Percentiles rank a stretch among this genome's conserved stretches.
Evolutionary conservation across 192 early-diverging fungal genomes (phyloP).

Genomic region (Globomyces pollinis-pini): DNA sequence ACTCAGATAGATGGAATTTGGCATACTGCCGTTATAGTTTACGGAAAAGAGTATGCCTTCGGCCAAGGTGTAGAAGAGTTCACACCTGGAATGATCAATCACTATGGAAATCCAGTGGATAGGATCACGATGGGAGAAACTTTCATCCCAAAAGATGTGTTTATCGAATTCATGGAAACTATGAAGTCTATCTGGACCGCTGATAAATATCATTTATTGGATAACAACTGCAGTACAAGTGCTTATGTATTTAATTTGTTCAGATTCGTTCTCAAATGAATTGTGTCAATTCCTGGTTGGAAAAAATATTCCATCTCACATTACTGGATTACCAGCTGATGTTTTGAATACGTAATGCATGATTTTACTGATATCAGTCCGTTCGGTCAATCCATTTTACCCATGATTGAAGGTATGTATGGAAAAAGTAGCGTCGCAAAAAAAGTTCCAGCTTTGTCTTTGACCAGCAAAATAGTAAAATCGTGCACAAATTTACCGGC

Average conservation of each 20-base stretch:
- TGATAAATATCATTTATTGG: slow-evolving; percentile 75
- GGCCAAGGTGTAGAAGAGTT: slow-evolving; percentile 63
- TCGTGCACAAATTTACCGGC: slow-evolving; percentile 25
- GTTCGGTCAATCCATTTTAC: slow-evolving; percentile 54
- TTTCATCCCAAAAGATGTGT: slow-evolving; percentile 60
- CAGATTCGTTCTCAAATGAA: slow-evolving; percentile 61
- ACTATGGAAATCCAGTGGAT: slow-evolving; percentile 61
- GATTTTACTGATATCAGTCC: slow-evolving; percentile 25
- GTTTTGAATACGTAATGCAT: slow-evolving; percentile 6
- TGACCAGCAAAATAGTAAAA: not conserved
- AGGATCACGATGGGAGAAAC: slow-evolving; percentile 72
- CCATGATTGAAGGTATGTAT: slow-evolving; percentile 64
- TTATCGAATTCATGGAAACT: slow-evolving; percentile 59
- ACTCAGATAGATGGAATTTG: slow-evolving; percentile 65
- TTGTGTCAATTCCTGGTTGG: slow-evolving; percentile 77
- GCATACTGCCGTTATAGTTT: slow-evolving; percentile 73
- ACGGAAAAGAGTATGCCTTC: slow-evolving; percentile 68
- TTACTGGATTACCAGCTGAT: slow-evolving; percentile 63
- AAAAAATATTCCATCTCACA: slow-evolving; percentile 62
- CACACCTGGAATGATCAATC: slow-evolving; percentile 39
- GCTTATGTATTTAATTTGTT: not conserved
- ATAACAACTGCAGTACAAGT: slow-evolving; percentile 71
- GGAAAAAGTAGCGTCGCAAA: slow-evolving; percentile 26
- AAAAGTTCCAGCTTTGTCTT: not conserved
- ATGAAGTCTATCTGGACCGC: slow-evolving; percentile 45